Conservation (phyloP, 805 yeast genomes). For the Pichia californica region DNA sequence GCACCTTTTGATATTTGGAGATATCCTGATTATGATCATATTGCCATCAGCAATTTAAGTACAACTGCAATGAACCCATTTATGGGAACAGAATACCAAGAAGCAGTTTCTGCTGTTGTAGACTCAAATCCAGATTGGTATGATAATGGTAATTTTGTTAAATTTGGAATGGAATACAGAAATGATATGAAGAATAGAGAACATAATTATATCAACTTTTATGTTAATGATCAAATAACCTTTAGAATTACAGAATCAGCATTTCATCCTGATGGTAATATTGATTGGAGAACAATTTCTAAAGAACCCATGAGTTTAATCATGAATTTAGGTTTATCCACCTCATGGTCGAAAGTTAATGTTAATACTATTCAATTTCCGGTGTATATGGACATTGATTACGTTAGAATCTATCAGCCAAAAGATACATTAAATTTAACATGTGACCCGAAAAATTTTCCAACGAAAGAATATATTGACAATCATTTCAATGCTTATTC, state of each 20-base stretch:
- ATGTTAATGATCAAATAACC: constrained; percentile 72
- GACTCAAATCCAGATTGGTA: constrained; percentile 81
- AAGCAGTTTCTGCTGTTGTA: constrained; percentile 81
- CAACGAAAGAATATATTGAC: constrained; percentile 79
- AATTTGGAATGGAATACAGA: constrained; percentile 69
- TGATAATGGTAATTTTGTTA: constrained; percentile 54
- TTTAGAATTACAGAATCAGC: constrained; percentile 67
- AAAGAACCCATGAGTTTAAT: constrained; percentile 92
- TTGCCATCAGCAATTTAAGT: constrained; percentile 63
- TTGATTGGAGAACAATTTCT: constrained; percentile 73
- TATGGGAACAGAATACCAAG: constrained; percentile 90
- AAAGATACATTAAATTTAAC: constrained; percentile 49
- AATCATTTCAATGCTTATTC: constrained; percentile 41
- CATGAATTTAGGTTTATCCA: constrained; percentile 84
- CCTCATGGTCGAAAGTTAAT: constrained; percentile 89
- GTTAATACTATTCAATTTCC: constrained; percentile 84
- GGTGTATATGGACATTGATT: constrained; percentile 66
- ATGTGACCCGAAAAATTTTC: constrained; percentile 83
- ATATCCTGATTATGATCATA: constrained; percentile 75
- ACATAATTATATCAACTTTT: constrained; percentile 78
- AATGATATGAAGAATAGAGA: constrained; percentile 46
- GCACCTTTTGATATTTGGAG: constrained; percentile 98
- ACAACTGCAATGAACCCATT: constrained; percentile 80
- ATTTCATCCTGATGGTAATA: constrained; percentile 84
- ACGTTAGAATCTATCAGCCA: constrained; percentile 91